Base-by-base conservation (phyloP, 2,329 filamentous ascomycete species). In the Aspergillus cejpii region DNA sequence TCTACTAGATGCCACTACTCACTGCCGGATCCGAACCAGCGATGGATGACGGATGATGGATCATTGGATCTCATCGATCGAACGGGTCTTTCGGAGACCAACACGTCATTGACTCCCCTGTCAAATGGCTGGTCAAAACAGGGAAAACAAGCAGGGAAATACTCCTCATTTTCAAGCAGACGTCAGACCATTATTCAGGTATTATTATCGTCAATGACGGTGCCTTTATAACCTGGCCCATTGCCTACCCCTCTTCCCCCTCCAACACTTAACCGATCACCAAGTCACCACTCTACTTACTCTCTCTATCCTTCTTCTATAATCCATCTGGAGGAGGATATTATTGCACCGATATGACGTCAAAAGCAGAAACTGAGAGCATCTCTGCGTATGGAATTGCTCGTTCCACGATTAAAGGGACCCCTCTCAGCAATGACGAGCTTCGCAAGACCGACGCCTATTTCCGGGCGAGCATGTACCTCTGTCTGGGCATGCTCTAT, bases 401-500 rank as follows among this genome's bases (percentile, higher is more conserved):
- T 57, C 77, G 83, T 42, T 81, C 83, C 20, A 85, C 82, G 1
- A 60, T 85, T 54, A 70, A 76, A 63, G 77, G 74, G 56, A 67
- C 73, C 49, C 83, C 83, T 8, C 75, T 89, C 43, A 78, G 74
- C 48, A 60, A 76, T 14, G 80, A 86, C 36, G 83, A 89, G 51
- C 64, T 88, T 46, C 73, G 76, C 51, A 79, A 83, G 63, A 82
- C 81, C 65, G 81, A 82, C 59, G 80, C 83, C 57, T 88, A 83
- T 66, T 88, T 87, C 72, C 78, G 81, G 51, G 84, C 84, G 43
- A 84, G 81, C 53, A 69, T 87, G 60, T 89, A 89, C 61, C 76
- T 89, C 40, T 83, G 82, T 53, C 68, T 89, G 39, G 85, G 84
- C 49, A 89, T 90, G 85, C 84, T 90, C 56, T 89, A 88, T 60